Percentiles rank a stretch among this genome's conserved stretches.
Conservation (phyloP, 306 rosid species). For the Herpetospermum pedunculosum region DNA sequence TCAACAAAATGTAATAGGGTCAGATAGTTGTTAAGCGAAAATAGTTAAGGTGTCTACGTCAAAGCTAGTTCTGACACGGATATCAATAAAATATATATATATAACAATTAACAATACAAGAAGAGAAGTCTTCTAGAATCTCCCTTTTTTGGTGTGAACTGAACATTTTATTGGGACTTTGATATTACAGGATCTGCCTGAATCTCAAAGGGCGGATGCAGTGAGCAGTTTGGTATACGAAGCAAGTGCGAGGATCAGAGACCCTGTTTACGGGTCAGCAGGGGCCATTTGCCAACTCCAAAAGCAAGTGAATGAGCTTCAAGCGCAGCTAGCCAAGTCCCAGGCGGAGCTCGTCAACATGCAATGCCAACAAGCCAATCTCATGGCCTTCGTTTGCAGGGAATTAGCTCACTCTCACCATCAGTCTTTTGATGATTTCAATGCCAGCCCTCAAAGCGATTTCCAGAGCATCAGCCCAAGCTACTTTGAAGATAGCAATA, state of each 20-base stretch:
- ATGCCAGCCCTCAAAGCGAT: slow-evolving; percentile 13
- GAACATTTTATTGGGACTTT: neutral
- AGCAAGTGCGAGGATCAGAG: slow-evolving; percentile 80
- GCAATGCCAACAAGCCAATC: slow-evolving; percentile 79
- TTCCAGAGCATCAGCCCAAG: neutral
- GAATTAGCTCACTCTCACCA: slow-evolving; percentile 51
- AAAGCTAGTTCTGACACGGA: too few relatives aligned
- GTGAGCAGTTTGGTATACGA: slow-evolving; percentile 97
- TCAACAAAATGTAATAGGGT: too few relatives aligned
- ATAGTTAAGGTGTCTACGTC: too few relatives aligned
- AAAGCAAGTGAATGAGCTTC: slow-evolving; percentile 69
- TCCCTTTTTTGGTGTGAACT: neutral
- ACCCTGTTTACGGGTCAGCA: slow-evolving; percentile 80
- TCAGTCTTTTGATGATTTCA: slow-evolving; percentile 20
- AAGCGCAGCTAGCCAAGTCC: slow-evolving; percentile 80
- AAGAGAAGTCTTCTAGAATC: neutral
- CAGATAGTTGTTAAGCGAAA: too few relatives aligned
- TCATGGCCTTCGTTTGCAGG: slow-evolving; percentile 66
- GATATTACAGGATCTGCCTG: slow-evolving; percentile 67
- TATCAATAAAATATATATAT: too few relatives aligned
- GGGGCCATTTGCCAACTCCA: slow-evolving; percentile 87
- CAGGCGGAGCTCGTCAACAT: slow-evolving; percentile 71
- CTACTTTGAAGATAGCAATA: neutral
- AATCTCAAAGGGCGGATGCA: slow-evolving; percentile 77
- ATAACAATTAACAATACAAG: neutral